A percentile compares a stretch with the other conserved stretches of the same genome.
These are phyloP conservation scores for Catharanthus roseus DNA, from an alignment of 257 asterid species.

Conservation along the genomic window DNA sequence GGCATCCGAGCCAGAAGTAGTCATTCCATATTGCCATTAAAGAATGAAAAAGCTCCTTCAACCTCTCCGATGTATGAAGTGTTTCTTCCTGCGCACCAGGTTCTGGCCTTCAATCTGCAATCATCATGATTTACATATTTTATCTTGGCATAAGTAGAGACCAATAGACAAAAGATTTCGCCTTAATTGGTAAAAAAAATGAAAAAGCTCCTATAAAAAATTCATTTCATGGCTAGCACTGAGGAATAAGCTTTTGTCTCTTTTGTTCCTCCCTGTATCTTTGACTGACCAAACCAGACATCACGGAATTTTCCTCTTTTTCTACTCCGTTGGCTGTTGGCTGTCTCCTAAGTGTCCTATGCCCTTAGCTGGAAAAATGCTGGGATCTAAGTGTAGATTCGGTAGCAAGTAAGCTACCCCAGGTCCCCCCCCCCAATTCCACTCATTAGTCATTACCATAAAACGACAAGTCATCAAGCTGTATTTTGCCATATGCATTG, in stretches of 20 bases:
- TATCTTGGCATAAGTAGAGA: no score
- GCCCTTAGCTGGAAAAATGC: constrained; percentile 8
- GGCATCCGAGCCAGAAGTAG: neutral
- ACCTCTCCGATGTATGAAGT: no score
- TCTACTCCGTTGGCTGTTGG: neutral
- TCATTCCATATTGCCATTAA: no score
- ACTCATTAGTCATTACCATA: neutral
- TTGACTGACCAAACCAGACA: constrained; percentile 1
- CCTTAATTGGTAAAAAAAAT: no score
- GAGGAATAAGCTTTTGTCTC: neutral
- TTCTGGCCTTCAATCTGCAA: no score
- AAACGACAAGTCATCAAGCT: neutral
- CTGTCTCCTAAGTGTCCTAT: neutral
- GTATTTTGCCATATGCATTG: neutral
- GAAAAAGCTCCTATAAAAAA: neutral
- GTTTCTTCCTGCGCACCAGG: no score
- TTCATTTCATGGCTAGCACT: neutral
- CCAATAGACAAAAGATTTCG: no score
- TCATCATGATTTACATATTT: no score
- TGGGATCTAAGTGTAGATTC: constrained; percentile 7
- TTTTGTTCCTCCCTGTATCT: neutral
- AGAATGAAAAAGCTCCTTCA: neutral
- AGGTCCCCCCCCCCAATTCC: neutral
- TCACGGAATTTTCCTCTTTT: neutral
- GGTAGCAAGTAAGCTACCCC: constrained; percentile 5